phyloP scores from a whole-genome alignment of 1,139 yeast genomes.

The Kazachstania sp. region DNA sequence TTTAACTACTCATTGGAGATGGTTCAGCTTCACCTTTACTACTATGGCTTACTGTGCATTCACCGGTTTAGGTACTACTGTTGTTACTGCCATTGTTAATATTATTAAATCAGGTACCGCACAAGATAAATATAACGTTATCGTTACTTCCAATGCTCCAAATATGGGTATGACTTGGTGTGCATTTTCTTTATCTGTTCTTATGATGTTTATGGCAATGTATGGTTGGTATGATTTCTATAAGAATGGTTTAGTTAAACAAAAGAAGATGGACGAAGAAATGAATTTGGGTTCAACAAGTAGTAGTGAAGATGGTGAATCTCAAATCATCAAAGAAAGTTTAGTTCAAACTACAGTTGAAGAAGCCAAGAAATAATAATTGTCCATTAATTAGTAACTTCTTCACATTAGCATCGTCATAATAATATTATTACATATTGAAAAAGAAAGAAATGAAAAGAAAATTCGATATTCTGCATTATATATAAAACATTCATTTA shows the following conservation, averaged over 20 bases:
- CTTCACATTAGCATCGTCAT: background rate
- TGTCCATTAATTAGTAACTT: background rate
- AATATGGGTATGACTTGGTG: conserved; percentile 27
- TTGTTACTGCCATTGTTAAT: conserved; percentile 23
- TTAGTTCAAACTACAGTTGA: background rate
- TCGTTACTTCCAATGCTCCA: conserved; percentile 19
- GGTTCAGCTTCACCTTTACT: conserved; percentile 9
- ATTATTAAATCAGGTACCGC: conserved; percentile 29
- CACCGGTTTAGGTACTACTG: conserved; percentile 24
- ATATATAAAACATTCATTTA: too few relatives aligned
- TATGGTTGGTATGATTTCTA: conserved; percentile 7
- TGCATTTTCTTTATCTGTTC: conserved; percentile 21
- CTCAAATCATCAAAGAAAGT: conserved; percentile 3
- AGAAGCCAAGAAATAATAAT: background rate
- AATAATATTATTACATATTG: background rate
- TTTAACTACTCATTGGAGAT: conserved; percentile 4
- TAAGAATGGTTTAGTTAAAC: background rate
- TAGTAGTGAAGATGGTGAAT: conserved; percentile 1
- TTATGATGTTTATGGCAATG: conserved; percentile 13
- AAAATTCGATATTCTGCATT: too few relatives aligned
- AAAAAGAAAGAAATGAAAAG: too few relatives aligned
- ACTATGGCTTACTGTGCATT: conserved; percentile 16
- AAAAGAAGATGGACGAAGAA: background rate
- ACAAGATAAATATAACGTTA: conserved; percentile 26
- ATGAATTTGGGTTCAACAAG: conserved; percentile 1